Percentiles rank a stretch among this genome's conserved stretches.
Conservation (phyloP, 2,329 filamentous ascomycete genomes). For the Chaetomiaceae sp. region DNA sequence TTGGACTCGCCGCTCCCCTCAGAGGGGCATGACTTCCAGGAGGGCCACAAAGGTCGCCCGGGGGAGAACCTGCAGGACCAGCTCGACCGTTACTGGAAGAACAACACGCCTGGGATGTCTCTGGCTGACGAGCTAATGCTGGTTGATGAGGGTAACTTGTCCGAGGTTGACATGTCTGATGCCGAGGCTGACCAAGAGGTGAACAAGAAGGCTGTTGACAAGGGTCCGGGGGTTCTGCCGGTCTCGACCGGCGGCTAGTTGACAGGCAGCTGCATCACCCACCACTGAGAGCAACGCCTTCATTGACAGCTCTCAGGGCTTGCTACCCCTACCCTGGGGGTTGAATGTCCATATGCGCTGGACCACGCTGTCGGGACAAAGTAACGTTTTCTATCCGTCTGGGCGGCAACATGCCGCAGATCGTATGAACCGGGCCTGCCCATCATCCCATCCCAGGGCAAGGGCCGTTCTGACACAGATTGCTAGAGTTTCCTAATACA, state of each 20-base stretch:
- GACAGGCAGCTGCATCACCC: not conserved
- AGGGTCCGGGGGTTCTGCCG: no score
- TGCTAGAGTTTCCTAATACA: no score
- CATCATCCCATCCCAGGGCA: no score
- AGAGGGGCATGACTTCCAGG: not conserved
- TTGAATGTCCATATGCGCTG: no score
- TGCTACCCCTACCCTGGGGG: no score
- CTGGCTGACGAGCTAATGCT: not conserved
- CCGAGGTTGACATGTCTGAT: constrained; percentile 9
- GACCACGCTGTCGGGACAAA: no score
- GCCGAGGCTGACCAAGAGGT: constrained; percentile 1
- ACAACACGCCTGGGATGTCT: not conserved
- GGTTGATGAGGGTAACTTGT: not conserved
- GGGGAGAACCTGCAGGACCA: not conserved
- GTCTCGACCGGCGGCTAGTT: no score
- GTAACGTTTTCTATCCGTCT: no score
- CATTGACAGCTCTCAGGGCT: no score
- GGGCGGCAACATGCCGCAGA: no score
- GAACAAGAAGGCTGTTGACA: not conserved
- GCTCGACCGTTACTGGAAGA: constrained; percentile 1
- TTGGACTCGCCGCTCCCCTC: not conserved
- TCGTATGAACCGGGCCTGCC: not conserved
- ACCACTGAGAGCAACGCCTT: not conserved
- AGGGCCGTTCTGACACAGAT: no score
- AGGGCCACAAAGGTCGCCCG: not conserved